Conservation (phyloP, 139 green algal species). For the Chlorella sp. region DNA sequence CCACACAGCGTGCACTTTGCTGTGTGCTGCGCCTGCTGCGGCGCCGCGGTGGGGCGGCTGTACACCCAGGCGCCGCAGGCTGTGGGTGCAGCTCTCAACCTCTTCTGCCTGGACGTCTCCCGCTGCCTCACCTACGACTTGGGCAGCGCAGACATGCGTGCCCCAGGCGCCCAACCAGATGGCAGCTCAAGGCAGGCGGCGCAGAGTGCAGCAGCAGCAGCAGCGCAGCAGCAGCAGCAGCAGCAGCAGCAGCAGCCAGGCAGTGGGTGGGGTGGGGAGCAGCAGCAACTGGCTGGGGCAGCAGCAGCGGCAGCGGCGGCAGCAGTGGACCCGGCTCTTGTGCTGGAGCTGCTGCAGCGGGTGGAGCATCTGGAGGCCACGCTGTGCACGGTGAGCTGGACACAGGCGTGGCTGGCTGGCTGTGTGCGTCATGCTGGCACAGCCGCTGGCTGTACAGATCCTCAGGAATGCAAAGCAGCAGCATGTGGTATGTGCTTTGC, state of each 20-base stretch:
- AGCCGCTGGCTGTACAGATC: no score
- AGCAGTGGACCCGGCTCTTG: background rate
- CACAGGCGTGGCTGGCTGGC: background rate
- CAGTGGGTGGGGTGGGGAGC: background rate
- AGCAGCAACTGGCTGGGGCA: background rate
- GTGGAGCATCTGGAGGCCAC: conserved; percentile 21
- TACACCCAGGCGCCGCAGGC: conserved; percentile 23
- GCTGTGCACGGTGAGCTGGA: conserved; percentile 3
- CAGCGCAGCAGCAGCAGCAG: background rate
- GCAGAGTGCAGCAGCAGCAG: background rate
- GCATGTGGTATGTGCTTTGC: no score
- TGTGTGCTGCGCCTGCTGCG: conserved; percentile 33
- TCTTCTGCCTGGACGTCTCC: conserved; percentile 11
- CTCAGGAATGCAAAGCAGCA: no score
- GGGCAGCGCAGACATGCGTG: conserved; percentile 29
- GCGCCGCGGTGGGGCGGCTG: conserved; percentile 24
- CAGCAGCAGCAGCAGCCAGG: background rate
- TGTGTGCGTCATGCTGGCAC: no score
- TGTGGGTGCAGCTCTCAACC: background rate
- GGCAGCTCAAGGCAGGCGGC: background rate
- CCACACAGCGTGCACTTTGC: background rate
- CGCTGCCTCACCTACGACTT: conserved; percentile 36
- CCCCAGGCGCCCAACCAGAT: background rate
- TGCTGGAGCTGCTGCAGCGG: conserved; percentile 18
- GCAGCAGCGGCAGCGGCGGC: background rate